A percentile compares a stretch with the other conserved stretches of the same genome.
Conservation (phyloP, 805 yeast species). For the Barnettozyma sp. region DNA sequence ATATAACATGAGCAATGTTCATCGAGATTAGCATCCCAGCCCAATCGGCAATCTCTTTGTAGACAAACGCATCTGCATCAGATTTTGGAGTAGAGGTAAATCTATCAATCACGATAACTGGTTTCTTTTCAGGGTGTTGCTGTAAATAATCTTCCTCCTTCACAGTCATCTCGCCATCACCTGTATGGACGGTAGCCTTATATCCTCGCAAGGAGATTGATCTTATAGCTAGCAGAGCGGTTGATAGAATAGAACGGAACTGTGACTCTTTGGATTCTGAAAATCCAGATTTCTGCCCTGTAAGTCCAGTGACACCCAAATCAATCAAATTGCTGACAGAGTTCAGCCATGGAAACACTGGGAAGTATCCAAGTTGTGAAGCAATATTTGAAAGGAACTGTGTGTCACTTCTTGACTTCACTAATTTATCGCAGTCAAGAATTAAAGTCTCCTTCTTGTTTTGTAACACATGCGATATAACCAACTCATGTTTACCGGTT, state of each 20-base stretch:
- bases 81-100: slow-evolving; percentile 51
- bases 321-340: slow-evolving; percentile 73
- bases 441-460: slow-evolving; percentile 56
- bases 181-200: slow-evolving; percentile 27
- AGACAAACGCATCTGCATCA: slow-evolving; percentile 56
- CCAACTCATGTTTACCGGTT: slow-evolving; percentile 82
- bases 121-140: slow-evolving; percentile 78
- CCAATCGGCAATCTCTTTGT: slow-evolving; percentile 81
- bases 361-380: slow-evolving; percentile 79
- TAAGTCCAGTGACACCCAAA: slow-evolving; percentile 78
- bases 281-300: slow-evolving; percentile 90
- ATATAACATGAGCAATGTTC: slow-evolving; percentile 84
- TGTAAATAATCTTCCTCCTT: slow-evolving; percentile 80
- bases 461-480: slow-evolving; percentile 57
- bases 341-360: slow-evolving; percentile 90
- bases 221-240: slow-evolving; percentile 68
- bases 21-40: slow-evolving; percentile 67
- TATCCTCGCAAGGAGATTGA: slow-evolving; percentile 48
- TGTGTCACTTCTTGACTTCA: slow-evolving; percentile 69
- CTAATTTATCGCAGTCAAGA: slow-evolving; percentile 72
- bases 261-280: slow-evolving; percentile 79
- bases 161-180: slow-evolving; percentile 29
- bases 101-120: slow-evolving; percentile 78
- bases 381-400: slow-evolving; percentile 64
- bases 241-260: slow-evolving; percentile 68